Evolutionary conservation across 1,284 basidiomycete species (phyloP).

Genomic region (Boletus holoroseus): DNA sequence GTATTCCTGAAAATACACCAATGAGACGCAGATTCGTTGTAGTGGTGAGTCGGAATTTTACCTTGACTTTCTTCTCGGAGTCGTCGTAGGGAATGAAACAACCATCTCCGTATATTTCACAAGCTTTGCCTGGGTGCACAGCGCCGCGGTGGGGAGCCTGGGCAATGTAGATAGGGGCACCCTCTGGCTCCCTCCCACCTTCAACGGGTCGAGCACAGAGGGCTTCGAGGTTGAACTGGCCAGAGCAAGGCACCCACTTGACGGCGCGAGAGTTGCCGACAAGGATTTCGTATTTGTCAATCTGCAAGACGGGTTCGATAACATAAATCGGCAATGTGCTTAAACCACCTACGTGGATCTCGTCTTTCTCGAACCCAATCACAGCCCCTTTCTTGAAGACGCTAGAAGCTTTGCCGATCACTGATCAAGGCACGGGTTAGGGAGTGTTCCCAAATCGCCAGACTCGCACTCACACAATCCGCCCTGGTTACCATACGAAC

Average conservation of each 20-base stretch:
- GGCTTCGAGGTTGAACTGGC: conserved; percentile 40
- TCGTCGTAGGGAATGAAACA: conserved; percentile 33
- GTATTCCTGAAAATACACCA: conserved; percentile 35
- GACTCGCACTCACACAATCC: conserved; percentile 45
- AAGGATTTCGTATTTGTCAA: conserved; percentile 59
- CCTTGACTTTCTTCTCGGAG: conserved; percentile 34
- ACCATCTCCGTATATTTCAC: conserved; percentile 48
- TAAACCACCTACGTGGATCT: conserved; percentile 46
- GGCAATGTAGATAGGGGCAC: conserved; percentile 56
- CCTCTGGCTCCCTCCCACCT: conserved; percentile 59
- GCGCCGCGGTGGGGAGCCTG: conserved; percentile 49
- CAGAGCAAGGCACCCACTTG: conserved; percentile 51
- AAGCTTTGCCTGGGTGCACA: conserved; percentile 60
- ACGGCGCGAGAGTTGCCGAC: conserved; percentile 56
- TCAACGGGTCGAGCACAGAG: conserved; percentile 55
- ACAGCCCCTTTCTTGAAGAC: conserved; percentile 55
- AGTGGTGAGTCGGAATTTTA: conserved; percentile 4
- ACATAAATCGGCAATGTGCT: not conserved
- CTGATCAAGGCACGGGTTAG: conserved; percentile 33
- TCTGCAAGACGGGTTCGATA: conserved; percentile 33
- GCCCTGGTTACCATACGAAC: conserved; percentile 34
- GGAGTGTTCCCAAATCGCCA: not conserved
- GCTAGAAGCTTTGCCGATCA: conserved; percentile 59
- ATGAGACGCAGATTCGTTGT: conserved; percentile 6
- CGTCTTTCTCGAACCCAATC: conserved; percentile 54